Evolutionary conservation across 371 early-diverging fungal species (phyloP).

Genomic region (Mucor velutinosus): DNA sequence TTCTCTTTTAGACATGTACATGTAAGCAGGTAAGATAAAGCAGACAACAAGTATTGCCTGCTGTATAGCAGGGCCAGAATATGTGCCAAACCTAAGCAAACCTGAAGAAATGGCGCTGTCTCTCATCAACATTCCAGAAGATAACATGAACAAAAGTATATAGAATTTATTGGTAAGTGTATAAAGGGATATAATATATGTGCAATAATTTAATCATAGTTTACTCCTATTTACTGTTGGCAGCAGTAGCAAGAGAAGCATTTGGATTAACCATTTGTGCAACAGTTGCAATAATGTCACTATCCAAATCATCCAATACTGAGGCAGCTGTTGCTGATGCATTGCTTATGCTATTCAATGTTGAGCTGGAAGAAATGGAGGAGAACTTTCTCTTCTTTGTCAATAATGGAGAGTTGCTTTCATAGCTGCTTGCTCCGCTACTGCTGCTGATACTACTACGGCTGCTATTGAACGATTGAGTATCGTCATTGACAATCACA

Average conservation of each 20-base stretch:
- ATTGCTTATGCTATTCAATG: not conserved
- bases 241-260: not conserved
- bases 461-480: not conserved
- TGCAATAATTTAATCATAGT: no score
- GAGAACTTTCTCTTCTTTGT: not conserved
- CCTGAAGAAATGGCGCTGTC: no score
- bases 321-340: not conserved
- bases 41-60: no score
- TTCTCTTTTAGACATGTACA: no score
- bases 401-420: not conserved
- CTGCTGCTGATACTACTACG: not conserved
- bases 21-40: no score
- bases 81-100: no score
- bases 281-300: slow-evolving; percentile 23
- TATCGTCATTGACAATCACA: not conserved
- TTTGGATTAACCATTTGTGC: slow-evolving; percentile 31
- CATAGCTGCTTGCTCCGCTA: not conserved
- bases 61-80: no score
- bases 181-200: no score
- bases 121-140: no score
- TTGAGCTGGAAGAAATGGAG: not conserved
- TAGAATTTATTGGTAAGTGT: no score
- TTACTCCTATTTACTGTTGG: no score
- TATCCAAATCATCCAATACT: slow-evolving; percentile 18
- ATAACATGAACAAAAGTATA: no score